These are phyloP conservation scores for Suillus luteus DNA, from an alignment of 768 basidiomycete species.

Conservation along the genomic window DNA sequence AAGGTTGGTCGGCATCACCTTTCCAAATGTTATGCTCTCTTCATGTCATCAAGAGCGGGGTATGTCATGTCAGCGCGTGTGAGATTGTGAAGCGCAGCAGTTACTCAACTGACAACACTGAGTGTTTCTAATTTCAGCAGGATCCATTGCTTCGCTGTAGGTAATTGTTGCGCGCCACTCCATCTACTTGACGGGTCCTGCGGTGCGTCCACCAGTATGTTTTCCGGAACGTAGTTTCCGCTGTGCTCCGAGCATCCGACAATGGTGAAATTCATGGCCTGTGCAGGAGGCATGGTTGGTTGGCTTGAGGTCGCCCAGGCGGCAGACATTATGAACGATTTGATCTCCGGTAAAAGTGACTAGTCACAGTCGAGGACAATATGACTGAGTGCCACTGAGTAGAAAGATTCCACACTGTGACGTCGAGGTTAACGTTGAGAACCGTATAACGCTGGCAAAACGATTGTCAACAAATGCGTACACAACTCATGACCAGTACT, in stretches of 20 bases:
- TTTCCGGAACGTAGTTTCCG: conserved; percentile 66
- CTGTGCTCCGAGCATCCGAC: conserved; percentile 70
- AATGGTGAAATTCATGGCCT: conserved; percentile 52
- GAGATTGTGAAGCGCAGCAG: neutral
- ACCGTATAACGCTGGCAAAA: neutral
- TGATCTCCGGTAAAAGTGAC: neutral
- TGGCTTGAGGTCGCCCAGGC: conserved; percentile 11
- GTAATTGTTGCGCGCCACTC: conserved; percentile 66
- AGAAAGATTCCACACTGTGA: neutral
- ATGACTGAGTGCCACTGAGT: neutral
- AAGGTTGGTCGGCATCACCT: conserved; percentile 44
- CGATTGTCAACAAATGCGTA: neutral
- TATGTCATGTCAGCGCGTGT: conserved; percentile 18
- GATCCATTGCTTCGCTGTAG: conserved; percentile 69
- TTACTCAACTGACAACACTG: conserved; percentile 65
- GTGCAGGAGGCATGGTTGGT: conserved; percentile 16
- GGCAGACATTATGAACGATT: conserved; percentile 2
- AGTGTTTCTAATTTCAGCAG: conserved; percentile 61
- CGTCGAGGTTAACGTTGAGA: neutral
- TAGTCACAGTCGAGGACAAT: neutral
- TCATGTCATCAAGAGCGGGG: conserved; percentile 13
- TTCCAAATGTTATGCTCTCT: conserved; percentile 82
- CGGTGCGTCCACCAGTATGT: conserved; percentile 66
- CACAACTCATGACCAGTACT: neutral
- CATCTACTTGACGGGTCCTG: conserved; percentile 70